Evolutionary conservation across 352 stramenopile species (phyloP).

Genomic region (Phytophthora colocasiae): DNA sequence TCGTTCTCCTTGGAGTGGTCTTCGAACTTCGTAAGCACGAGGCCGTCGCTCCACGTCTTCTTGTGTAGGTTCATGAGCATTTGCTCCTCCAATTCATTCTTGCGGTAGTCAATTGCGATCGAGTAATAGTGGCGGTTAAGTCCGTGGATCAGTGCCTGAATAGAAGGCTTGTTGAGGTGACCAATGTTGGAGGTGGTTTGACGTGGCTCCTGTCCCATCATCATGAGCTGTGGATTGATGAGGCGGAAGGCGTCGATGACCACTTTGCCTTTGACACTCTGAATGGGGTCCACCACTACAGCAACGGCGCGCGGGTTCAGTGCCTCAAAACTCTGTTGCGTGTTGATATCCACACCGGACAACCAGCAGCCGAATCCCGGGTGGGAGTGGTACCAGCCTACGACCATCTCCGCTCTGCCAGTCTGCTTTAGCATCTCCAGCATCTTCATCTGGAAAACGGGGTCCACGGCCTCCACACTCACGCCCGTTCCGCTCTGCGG

Average conservation of each 20-base stretch:
- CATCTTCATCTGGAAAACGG: slow-evolving; percentile 99
- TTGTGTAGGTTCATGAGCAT: slow-evolving; percentile 99
- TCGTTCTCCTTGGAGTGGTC: slow-evolving; percentile 95
- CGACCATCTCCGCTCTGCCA: slow-evolving; percentile 94
- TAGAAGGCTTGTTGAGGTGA: slow-evolving; percentile 99
- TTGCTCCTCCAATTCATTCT: slow-evolving; percentile 99
- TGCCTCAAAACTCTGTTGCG: slow-evolving; percentile 98
- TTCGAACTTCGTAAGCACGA: slow-evolving; percentile 96
- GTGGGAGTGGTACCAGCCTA: slow-evolving; percentile 99
- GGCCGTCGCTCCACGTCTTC: slow-evolving; percentile 96
- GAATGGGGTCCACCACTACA: slow-evolving; percentile 99
- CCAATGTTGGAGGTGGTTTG: slow-evolving; percentile 99
- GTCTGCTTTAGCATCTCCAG: slow-evolving; percentile 99
- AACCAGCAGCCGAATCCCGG: slow-evolving; percentile 99
- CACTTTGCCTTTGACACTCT: slow-evolving; percentile 99
- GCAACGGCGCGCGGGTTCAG: slow-evolving; percentile 98
- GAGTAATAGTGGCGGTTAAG: slow-evolving; percentile 99
- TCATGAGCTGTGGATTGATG: slow-evolving; percentile 99
- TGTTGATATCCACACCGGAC: slow-evolving; percentile 99
- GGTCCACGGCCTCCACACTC: slow-evolving; percentile 98
- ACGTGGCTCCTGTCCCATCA: slow-evolving; percentile 97
- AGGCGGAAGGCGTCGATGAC: slow-evolving; percentile 99
- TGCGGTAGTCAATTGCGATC: slow-evolving; percentile 97
- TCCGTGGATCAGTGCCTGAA: slow-evolving; percentile 99
- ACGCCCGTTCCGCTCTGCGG: slow-evolving; percentile 96